A percentile compares a stretch with the other conserved stretches of the same genome.
These are phyloP conservation scores for Hirschfeldia incana DNA, from an alignment of 345 rosid genomes.

Conservation along the genomic window DNA sequence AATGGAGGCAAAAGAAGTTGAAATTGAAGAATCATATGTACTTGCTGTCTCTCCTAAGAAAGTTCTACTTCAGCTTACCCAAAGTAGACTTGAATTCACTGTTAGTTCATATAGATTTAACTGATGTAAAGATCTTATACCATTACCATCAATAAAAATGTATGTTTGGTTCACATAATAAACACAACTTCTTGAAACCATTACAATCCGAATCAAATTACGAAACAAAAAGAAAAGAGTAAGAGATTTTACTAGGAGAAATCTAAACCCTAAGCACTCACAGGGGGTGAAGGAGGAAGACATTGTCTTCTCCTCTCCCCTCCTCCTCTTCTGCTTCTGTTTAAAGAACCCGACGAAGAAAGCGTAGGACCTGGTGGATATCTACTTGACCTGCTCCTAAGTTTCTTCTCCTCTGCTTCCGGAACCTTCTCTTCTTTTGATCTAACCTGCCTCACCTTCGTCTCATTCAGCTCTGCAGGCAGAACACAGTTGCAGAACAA, in stretches of 20 bases:
- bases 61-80: conserved; percentile 43
- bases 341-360: conserved; percentile 54
- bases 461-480: conserved; percentile 75
- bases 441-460: conserved; percentile 61
- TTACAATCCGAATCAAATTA: conserved; percentile 7
- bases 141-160: conserved; percentile 20
- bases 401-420: conserved; percentile 72
- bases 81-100: conserved; percentile 16
- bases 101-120: background rate
- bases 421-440: conserved; percentile 46
- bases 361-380: conserved; percentile 52
- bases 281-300: conserved; percentile 61
- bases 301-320: conserved; percentile 57
- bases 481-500: conserved; percentile 90
- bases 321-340: conserved; percentile 60
- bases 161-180: conserved; percentile 2
- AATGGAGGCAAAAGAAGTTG: conserved; percentile 37
- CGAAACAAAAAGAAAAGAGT: background rate
- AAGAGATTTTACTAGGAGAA: conserved; percentile 6
- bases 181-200: conserved; percentile 24
- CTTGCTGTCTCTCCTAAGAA: conserved; percentile 48
- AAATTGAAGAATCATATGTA: conserved; percentile 53
- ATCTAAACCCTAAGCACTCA: conserved; percentile 38
- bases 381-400: conserved; percentile 59
- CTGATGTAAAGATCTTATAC: conserved; percentile 13